phyloP scores from a whole-genome alignment of 208 protist genomes.

The Leishmania major region DNA sequence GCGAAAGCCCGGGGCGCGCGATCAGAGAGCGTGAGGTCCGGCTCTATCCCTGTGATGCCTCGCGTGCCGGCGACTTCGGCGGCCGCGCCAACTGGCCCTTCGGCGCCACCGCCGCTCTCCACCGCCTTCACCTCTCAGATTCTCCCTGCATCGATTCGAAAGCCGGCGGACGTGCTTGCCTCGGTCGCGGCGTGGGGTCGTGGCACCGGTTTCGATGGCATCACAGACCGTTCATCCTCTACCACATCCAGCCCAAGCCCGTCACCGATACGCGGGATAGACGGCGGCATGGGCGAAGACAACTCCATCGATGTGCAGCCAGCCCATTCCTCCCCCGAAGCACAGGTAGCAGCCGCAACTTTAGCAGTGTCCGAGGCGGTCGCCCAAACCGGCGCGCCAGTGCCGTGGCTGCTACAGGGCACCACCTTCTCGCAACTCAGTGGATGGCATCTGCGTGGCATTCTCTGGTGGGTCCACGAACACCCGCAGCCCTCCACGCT shows the following conservation, averaged over 20 bases:
- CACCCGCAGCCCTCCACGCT: slow-evolving; percentile 14
- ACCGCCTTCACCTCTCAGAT: not conserved
- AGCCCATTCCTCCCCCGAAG: not conserved
- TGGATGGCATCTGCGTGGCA: slow-evolving; percentile 13
- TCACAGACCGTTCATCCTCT: slow-evolving; percentile 19
- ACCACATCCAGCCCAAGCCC: not conserved
- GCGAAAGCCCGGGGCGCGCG: not conserved
- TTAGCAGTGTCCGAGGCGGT: not conserved
- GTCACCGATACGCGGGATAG: not conserved
- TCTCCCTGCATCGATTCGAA: slow-evolving; percentile 22
- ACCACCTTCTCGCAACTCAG: not conserved
- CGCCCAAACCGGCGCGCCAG: not conserved
- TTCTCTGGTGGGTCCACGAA: slow-evolving; percentile 21
- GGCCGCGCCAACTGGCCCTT: not conserved
- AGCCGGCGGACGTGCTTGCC: slow-evolving; percentile 25
- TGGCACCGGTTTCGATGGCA: slow-evolving; percentile 30
- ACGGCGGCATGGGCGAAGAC: not conserved
- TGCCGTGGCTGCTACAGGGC: slow-evolving; percentile 13
- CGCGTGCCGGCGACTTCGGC: not conserved
- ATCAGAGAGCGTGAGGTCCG: not conserved
- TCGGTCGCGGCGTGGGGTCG: slow-evolving; percentile 29
- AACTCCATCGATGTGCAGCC: not conserved
- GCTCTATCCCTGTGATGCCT: not conserved
- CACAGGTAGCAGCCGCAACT: not conserved
- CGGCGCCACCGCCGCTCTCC: not conserved